These are phyloP conservation scores for Carex pumila DNA, from an alignment of 176 grass and related monocot genomes.

Conservation along the genomic window DNA sequence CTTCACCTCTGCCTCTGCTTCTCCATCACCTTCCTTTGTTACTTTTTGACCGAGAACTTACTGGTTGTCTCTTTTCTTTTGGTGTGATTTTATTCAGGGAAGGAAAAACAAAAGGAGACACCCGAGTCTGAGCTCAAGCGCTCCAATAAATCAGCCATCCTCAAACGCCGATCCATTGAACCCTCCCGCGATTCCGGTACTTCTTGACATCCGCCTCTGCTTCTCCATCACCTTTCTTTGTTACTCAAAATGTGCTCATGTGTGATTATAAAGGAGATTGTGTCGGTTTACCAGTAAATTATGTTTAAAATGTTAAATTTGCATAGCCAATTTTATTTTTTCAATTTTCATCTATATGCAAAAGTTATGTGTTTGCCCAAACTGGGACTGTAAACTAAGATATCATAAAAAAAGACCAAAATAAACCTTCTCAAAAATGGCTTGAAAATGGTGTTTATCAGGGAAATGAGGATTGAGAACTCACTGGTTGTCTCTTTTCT, in stretches of 20 bases:
- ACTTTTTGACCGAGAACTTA: not conserved
- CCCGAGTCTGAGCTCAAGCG: slow-evolving; percentile 24
- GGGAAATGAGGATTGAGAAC: not conserved
- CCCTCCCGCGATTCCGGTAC: too few relatives aligned
- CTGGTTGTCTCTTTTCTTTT: not conserved
- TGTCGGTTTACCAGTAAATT: too few relatives aligned
- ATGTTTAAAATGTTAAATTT: too few relatives aligned
- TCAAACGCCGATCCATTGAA: not conserved
- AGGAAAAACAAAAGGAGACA: not conserved
- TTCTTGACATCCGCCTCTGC: not conserved
- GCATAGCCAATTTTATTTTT: too few relatives aligned
- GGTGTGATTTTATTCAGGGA: not conserved
- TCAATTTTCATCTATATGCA: too few relatives aligned
- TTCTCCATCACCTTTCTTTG: slow-evolving; percentile 18
- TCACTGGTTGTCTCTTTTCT: not conserved
- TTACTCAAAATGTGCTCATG: not conserved
- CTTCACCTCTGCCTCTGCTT: not conserved
- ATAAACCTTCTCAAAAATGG: too few relatives aligned
- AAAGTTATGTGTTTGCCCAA: not conserved
- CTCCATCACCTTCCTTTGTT: slow-evolving; percentile 13
- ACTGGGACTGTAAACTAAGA: slow-evolving; percentile 30
- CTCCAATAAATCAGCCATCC: slow-evolving; percentile 30
- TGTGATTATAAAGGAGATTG: not conserved
- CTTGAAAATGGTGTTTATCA: too few relatives aligned
- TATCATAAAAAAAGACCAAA: not conserved